phyloP scores from a whole-genome alignment of 129 eudicot genomes.

The Lactuca sativa region DNA sequence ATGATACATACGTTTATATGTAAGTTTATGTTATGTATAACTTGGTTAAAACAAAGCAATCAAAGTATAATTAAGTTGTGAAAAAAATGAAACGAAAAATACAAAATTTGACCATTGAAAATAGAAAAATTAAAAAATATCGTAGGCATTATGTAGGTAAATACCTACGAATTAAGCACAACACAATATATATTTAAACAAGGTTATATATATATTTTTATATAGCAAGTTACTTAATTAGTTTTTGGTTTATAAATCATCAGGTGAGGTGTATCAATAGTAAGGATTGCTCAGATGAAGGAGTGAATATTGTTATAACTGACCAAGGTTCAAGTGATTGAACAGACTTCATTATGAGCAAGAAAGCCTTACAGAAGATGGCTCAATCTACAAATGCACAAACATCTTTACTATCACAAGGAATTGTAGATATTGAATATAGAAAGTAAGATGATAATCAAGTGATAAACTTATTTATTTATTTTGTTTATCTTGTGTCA shows the following conservation, averaged over 20 bases:
- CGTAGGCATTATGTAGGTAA: no score
- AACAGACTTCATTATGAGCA: conserved; percentile 78
- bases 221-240: background rate
- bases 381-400: conserved; percentile 63
- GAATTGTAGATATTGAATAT: conserved; percentile 75
- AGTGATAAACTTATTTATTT: background rate
- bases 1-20: no score
- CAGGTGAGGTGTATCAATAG: conserved; percentile 73
- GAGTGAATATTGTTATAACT: conserved; percentile 69
- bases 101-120: no score
- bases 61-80: no score
- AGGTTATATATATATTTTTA: background rate
- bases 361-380: conserved; percentile 64
- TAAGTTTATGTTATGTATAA: no score
- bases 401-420: conserved; percentile 48
- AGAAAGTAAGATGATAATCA: conserved; percentile 45
- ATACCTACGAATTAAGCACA: no score
- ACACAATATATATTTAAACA: background rate
- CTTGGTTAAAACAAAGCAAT: no score
- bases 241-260: background rate
- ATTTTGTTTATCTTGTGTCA: background rate
- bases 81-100: no score
- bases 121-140: no score
- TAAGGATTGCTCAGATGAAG: conserved; percentile 68
- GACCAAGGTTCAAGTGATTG: conserved; percentile 69